Percentiles rank a stretch among this genome's conserved stretches.
phyloP scores from a whole-genome alignment of 2,329 filamentous ascomycete genomes.

The Epichloe typhina region DNA sequence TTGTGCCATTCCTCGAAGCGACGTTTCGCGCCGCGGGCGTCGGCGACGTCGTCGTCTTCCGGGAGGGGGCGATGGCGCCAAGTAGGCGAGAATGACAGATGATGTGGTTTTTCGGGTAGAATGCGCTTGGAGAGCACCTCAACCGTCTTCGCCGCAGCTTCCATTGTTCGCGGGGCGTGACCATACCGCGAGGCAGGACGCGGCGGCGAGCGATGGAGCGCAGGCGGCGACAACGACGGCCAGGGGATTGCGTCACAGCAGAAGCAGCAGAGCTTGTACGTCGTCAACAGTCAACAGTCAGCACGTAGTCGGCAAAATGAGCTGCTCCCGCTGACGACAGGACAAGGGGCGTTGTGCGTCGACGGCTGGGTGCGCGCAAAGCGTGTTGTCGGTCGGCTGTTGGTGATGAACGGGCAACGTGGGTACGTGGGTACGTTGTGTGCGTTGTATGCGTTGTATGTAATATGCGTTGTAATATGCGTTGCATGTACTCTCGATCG shows the following conservation, averaged over 20 bases:
- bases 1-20: conserved; percentile 35
- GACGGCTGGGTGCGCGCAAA: background rate
- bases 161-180: conserved; percentile 35
- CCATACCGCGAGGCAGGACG: conserved; percentile 20
- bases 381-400: background rate
- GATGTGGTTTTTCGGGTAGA: conserved; percentile 39
- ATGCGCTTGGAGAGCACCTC: conserved; percentile 38
- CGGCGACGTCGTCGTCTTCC: conserved; percentile 21
- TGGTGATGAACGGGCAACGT: background rate
- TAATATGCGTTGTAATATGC: too few species aligned
- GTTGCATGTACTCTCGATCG: background rate
- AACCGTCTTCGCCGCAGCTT: conserved; percentile 45
- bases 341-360: background rate
- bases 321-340: background rate
- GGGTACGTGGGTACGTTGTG: too few species aligned
- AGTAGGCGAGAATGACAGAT: conserved; percentile 35
- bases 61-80: conserved; percentile 32
- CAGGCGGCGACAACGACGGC: background rate
- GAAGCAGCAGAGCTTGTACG: background rate
- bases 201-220: conserved; percentile 3
- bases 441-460: too few species aligned
- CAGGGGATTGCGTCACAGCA: background rate
- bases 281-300: background rate
- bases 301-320: background rate
- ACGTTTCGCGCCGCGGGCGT: conserved; percentile 9